These are phyloP conservation scores for Ostreobium quekettii DNA, from an alignment of 139 green algal genomes.

Conservation along the genomic window DNA sequence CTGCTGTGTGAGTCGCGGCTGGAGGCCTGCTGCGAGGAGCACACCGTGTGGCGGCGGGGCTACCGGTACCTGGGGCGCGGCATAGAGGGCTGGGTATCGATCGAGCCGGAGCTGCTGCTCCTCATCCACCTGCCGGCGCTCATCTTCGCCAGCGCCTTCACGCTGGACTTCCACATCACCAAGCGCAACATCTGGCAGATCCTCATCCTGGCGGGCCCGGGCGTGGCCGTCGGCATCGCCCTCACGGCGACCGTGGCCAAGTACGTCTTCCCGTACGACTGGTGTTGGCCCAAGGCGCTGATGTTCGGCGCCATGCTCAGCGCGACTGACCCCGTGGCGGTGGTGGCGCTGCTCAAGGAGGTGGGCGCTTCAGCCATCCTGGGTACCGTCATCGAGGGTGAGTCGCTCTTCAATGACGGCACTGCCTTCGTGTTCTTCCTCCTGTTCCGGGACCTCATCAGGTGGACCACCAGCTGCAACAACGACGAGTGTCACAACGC, in stretches of 20 bases:
- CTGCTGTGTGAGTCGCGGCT: too few species aligned
- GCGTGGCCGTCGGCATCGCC: constrained; percentile 35
- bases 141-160: too few species aligned
- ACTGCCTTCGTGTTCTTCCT: constrained; percentile 58
- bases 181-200: constrained; percentile 26
- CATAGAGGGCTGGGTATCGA: too few species aligned
- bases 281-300: constrained; percentile 37
- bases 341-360: too few species aligned
- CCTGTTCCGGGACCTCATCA: constrained; percentile 32
- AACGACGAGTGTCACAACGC: too few species aligned
- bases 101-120: too few species aligned
- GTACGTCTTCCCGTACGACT: constrained; percentile 48
- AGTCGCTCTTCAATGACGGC: constrained; percentile 78
- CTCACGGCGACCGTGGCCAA: constrained; percentile 37
- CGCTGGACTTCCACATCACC: too few species aligned
- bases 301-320: constrained; percentile 50
- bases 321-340: constrained; percentile 64
- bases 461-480: too few species aligned
- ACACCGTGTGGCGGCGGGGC: too few species aligned
- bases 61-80: too few species aligned
- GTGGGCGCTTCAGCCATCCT: constrained; percentile 49
- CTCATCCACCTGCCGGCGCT: too few species aligned
- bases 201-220: constrained; percentile 30
- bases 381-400: constrained; percentile 52
- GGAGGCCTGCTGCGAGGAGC: too few species aligned